A percentile compares a stretch with the other conserved stretches of the same genome.
These are phyloP conservation scores for Leccinum arenicola DNA, from an alignment of 768 basidiomycete species.

Conservation along the genomic window DNA sequence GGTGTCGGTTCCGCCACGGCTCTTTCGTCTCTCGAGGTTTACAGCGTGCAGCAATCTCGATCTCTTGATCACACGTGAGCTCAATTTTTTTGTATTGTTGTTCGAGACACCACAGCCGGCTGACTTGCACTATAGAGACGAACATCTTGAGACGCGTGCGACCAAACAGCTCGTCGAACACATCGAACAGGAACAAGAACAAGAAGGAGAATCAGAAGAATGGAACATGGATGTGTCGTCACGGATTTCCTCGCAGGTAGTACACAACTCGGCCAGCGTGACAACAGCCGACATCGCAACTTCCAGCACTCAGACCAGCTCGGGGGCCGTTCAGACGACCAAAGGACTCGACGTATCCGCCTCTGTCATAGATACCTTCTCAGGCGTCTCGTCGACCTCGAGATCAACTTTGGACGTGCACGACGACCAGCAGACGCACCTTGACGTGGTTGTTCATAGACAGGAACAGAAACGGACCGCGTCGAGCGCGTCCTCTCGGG, in stretches of 20 bases:
- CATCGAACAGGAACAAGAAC: not conserved
- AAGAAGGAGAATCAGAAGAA: not conserved
- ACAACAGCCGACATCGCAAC: no score
- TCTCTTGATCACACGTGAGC: not conserved
- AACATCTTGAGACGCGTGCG: not conserved
- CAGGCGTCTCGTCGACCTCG: not conserved
- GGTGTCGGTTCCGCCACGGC: not conserved
- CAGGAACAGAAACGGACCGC: not conserved
- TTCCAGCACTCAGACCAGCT: no score
- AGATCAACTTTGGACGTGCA: not conserved
- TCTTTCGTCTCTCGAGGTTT: not conserved
- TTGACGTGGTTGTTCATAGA: not conserved
- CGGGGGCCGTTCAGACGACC: no score
- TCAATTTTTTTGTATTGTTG: not conserved
- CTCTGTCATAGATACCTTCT: not conserved
- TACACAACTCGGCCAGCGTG: no score
- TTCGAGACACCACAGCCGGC: not conserved
- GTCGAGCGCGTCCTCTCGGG: not conserved
- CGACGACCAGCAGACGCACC: not conserved
- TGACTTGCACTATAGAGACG: not conserved
- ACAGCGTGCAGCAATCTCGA: not conserved
- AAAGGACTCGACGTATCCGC: not conserved
- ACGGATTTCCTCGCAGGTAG: no score
- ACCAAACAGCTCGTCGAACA: not conserved
- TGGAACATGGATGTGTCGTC: not conserved